Percentiles rank a stretch among this genome's conserved stretches.
phyloP scores from a whole-genome alignment of 2,329 filamentous ascomycete genomes.

The Atkinsonella hypoxylon region DNA sequence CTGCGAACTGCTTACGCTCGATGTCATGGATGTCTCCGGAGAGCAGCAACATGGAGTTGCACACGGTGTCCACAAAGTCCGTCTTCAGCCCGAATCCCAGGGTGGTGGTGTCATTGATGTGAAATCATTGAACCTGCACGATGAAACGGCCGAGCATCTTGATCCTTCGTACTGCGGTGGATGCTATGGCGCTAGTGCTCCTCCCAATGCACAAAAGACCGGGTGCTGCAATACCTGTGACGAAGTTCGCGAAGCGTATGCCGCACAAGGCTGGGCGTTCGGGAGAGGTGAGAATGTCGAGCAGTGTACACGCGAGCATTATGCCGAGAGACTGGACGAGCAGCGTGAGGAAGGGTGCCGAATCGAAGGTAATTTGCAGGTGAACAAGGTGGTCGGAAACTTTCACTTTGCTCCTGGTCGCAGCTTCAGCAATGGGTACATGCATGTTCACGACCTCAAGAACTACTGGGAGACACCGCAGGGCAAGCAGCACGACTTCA shows the following conservation, averaged over 20 bases:
- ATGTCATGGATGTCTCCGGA: slow-evolving; percentile 98
- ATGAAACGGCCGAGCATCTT: slow-evolving; percentile 63
- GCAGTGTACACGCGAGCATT: slow-evolving; percentile 92
- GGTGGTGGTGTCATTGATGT: slow-evolving; percentile 66
- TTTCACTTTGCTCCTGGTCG: slow-evolving; percentile 96
- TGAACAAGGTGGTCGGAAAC: slow-evolving; percentile 98
- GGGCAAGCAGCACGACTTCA: slow-evolving; percentile 69
- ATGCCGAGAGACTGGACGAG: slow-evolving; percentile 73
- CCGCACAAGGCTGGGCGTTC: slow-evolving; percentile 83
- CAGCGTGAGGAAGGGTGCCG: slow-evolving; percentile 90
- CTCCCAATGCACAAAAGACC: slow-evolving; percentile 58
- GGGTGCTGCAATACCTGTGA: slow-evolving; percentile 97
- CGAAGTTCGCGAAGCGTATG: slow-evolving; percentile 92
- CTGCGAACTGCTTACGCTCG: slow-evolving; percentile 89
- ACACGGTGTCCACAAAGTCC: slow-evolving; percentile 85
- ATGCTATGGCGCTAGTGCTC: slow-evolving; percentile 78
- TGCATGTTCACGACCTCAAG: slow-evolving; percentile 95
- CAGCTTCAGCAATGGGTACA: slow-evolving; percentile 89
- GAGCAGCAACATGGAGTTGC: slow-evolving; percentile 92
- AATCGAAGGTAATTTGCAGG: slow-evolving; percentile 79
- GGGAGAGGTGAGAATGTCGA: slow-evolving; percentile 85
- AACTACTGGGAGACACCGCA: slow-evolving; percentile 76
- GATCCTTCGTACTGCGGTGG: slow-evolving; percentile 86
- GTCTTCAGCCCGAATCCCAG: slow-evolving; percentile 58
- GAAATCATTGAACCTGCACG: slow-evolving; percentile 52